phyloP scores from a whole-genome alignment of 2,329 filamentous ascomycete species.

The Aspergillus intermedius region DNA sequence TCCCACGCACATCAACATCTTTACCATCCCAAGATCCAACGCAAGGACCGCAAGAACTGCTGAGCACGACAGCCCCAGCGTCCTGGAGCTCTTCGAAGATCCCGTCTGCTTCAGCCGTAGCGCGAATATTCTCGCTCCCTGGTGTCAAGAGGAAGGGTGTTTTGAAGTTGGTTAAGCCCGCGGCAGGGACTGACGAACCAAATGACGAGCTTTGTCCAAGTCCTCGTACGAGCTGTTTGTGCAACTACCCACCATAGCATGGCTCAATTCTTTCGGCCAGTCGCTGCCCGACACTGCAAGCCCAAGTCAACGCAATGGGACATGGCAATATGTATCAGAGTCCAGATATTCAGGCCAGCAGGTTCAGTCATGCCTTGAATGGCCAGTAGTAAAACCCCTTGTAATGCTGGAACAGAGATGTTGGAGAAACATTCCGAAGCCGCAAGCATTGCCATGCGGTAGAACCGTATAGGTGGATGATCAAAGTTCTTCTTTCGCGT shows the following conservation, averaged over 20 bases:
- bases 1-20: conserved; percentile 63
- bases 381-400: conserved; percentile 25
- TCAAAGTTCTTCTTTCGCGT: conserved; percentile 29
- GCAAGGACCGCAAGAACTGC: conserved; percentile 85
- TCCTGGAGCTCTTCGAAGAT: conserved; percentile 89
- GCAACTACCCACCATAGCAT: conserved; percentile 92
- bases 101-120: conserved; percentile 79
- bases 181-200: conserved; percentile 73
- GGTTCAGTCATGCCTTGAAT: conserved; percentile 30
- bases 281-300: conserved; percentile 71
- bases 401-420: conserved; percentile 28
- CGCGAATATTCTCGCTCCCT: conserved; percentile 87
- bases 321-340: conserved; percentile 30
- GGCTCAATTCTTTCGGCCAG: conserved; percentile 91
- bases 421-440: conserved; percentile 27
- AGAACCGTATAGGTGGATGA: conserved; percentile 29
- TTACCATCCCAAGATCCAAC: conserved; percentile 88
- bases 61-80: conserved; percentile 83
- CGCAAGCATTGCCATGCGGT: conserved; percentile 25
- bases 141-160: conserved; percentile 85
- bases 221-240: conserved; percentile 82
- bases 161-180: conserved; percentile 78
- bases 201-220: conserved; percentile 59
- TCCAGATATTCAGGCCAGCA: conserved; percentile 32
- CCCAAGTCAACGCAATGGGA: conserved; percentile 35